These are phyloP conservation scores for Alternaria ethzedia DNA, from an alignment of 2,329 filamentous ascomycete genomes.

Conservation along the genomic window DNA sequence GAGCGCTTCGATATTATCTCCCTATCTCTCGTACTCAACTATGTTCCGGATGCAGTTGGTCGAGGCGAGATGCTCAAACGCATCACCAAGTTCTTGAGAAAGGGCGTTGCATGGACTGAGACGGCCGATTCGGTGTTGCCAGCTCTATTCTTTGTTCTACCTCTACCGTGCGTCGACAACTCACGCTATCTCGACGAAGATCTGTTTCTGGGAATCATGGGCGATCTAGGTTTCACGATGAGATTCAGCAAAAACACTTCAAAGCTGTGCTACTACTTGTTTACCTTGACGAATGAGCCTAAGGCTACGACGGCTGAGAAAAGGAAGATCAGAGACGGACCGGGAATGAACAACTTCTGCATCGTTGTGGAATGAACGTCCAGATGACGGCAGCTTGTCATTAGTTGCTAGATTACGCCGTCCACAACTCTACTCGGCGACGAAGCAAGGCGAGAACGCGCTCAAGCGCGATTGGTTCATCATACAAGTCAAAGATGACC, in stretches of 20 bases:
- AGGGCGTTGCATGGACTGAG: conserved; percentile 6
- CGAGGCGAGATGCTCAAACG: conserved; percentile 81
- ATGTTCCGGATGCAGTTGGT: conserved; percentile 76
- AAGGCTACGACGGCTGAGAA: conserved; percentile 65
- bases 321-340: conserved; percentile 76
- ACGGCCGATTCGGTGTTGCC: conserved; percentile 52
- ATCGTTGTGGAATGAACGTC: conserved; percentile 65
- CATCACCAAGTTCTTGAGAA: conserved; percentile 41
- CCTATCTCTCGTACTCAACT: conserved; percentile 91
- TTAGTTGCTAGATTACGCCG: neutral
- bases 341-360: conserved; percentile 86
- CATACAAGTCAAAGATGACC: neutral
- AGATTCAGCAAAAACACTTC: conserved; percentile 73
- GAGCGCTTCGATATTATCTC: conserved; percentile 89
- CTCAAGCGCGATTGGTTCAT: neutral
- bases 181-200: conserved; percentile 84
- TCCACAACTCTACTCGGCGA: neutral
- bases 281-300: conserved; percentile 60
- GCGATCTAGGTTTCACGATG: conserved; percentile 73
- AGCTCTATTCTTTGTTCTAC: conserved; percentile 85
- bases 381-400: neutral
- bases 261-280: conserved; percentile 91
- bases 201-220: conserved; percentile 75
- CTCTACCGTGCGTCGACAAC: conserved; percentile 85
- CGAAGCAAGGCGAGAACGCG: neutral